These are phyloP conservation scores for Cystobasidium tubakii DNA, from an alignment of 768 basidiomycete species.

Conservation along the genomic window DNA sequence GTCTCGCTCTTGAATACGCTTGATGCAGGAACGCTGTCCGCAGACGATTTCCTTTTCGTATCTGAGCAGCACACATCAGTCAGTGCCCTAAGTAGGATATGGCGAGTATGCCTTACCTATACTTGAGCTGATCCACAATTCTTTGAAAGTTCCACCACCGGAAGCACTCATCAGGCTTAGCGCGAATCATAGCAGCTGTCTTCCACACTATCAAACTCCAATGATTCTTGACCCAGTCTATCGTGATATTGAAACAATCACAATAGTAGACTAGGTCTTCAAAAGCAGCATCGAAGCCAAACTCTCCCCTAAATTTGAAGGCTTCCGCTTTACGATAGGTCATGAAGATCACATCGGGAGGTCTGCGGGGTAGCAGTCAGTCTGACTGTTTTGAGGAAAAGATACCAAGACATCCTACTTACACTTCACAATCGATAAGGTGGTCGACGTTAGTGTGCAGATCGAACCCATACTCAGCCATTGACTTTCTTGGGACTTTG, in stretches of 20 bases:
- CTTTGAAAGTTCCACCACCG: slow-evolving; percentile 75
- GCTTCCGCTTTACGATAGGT: neutral
- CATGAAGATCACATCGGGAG: slow-evolving; percentile 42
- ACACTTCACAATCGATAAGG: slow-evolving; percentile 40
- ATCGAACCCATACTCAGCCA: neutral
- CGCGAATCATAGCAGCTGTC: slow-evolving; percentile 70
- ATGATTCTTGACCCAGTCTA: slow-evolving; percentile 84
- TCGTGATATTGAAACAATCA: slow-evolving; percentile 61
- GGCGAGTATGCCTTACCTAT: slow-evolving; percentile 58
- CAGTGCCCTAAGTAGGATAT: slow-evolving; percentile 9
- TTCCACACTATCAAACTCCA: slow-evolving; percentile 92
- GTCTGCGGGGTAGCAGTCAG: slow-evolving; percentile 32
- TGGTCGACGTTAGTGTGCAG: neutral
- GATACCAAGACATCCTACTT: neutral
- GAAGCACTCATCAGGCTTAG: slow-evolving; percentile 62
- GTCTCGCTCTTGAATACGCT: slow-evolving; percentile 75
- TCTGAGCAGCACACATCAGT: slow-evolving; percentile 51
- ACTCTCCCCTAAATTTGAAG: slow-evolving; percentile 39
- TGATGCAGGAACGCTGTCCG: slow-evolving; percentile 72
- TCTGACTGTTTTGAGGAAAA: neutral
- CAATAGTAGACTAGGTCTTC: slow-evolving; percentile 41
- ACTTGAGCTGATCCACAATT: slow-evolving; percentile 72
- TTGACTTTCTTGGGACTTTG: neutral
- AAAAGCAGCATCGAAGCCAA: slow-evolving; percentile 47
- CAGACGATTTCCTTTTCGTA: slow-evolving; percentile 80